A percentile compares a stretch with the other conserved stretches of the same genome.
Conservation (phyloP, 257 asterid species). For the Solanum chiquidenum region DNA sequence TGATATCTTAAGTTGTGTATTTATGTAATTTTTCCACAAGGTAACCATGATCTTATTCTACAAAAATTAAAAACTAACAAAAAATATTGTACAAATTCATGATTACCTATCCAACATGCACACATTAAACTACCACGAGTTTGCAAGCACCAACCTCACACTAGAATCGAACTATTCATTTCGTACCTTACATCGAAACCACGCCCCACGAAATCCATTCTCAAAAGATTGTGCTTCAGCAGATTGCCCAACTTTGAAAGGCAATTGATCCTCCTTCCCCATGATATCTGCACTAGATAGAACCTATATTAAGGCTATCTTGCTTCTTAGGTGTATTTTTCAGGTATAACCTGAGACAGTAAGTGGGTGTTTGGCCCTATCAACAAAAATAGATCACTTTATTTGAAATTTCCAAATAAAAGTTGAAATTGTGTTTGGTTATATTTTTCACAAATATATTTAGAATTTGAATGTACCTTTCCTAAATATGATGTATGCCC, state of each 20-base stretch:
- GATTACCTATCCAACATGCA: not conserved
- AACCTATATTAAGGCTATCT: not conserved
- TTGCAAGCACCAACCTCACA: not conserved
- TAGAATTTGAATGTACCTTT: no score
- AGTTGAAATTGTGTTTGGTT: not conserved
- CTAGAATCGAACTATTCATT: not conserved
- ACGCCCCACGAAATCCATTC: constrained; percentile 15
- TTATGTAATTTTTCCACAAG: not conserved
- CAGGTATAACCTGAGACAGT: not conserved
- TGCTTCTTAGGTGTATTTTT: not conserved
- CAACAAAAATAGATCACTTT: not conserved
- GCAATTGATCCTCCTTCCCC: not conserved
- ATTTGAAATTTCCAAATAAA: not conserved
- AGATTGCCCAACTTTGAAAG: constrained; percentile 9
- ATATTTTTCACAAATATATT: not conserved
- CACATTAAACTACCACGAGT: not conserved
- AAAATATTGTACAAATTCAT: not conserved
- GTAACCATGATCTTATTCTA: not conserved
- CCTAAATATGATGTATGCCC: not conserved
- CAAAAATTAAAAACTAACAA: not conserved
- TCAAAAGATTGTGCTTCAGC: constrained; percentile 14
- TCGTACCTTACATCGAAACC: constrained; percentile 17
- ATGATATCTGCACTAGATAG: not conserved
- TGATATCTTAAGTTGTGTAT: no score
- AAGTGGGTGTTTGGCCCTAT: not conserved